Evolutionary conservation across 2,329 filamentous ascomycete genomes (phyloP), one percentile per base, ranked within the genome.

Genomic region (Coccinonectria pachysandricola): DNA sequence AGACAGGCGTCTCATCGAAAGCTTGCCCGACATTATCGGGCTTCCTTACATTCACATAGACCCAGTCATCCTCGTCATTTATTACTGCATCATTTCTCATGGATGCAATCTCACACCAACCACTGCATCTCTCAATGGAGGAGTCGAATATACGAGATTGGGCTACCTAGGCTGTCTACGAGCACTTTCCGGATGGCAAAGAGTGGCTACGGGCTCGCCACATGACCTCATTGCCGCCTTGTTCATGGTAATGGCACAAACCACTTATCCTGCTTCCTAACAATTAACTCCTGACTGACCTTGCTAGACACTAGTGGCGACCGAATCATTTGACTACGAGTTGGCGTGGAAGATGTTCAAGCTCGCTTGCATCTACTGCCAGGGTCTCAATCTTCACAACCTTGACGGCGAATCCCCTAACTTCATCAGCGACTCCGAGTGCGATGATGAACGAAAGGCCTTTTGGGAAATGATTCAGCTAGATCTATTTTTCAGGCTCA

Each of bases 381-480:
- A 48, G 19, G 32, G 15, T 6, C 39, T 53, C 6, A 48, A 52
- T 20, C 20, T 53, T 1, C 50, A 53, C 15, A 51, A 43, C 8
- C 36, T 52, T 3, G 49, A 52, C 23, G 46, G 39, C 4, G 38
- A 41, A 7, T 31, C 29, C 13, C 21, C 24, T 7, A 28, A 31
- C 1, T 40, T 28, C 8, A 28, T 30, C 8, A 26, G 32, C 6
- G 32, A 27, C 12, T 15, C 14, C 19, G 36, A 43, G 6, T 38
- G 13, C 12, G 37, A 46, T 11, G 34, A 40, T 2, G 47, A 53
- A 13, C 40, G 50, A 7, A 42, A 42, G 13, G 45, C 42, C 0
- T 50, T 52, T 15, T 53, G 50, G 50, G 46, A 51, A n/a, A 39
- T 53, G 3, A 42, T 53, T 2, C 48, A 53, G 14, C 37, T 49